These are phyloP conservation scores for Tetramitus jugosus DNA, from an alignment of 208 protist genomes.

Conservation along the genomic window DNA sequence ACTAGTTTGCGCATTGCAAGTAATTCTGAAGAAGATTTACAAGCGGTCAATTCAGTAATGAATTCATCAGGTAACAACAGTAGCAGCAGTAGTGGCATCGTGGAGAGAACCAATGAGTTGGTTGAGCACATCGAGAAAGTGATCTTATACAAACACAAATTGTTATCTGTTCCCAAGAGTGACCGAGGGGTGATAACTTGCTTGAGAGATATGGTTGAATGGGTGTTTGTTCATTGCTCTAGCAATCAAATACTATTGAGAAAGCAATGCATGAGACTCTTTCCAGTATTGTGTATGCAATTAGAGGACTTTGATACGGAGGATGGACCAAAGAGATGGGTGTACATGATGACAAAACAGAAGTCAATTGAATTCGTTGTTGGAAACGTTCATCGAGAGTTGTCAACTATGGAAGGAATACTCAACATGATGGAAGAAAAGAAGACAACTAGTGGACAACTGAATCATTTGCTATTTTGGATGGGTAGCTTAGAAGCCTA, in stretches of 20 bases:
- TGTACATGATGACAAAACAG: not conserved
- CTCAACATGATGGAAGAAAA: too few relatives aligned
- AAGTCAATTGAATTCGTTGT: not conserved
- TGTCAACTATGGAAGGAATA: too few relatives aligned
- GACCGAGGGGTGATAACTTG: conserved; percentile 35
- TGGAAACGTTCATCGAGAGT: too few relatives aligned
- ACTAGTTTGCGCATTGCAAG: conserved; percentile 38
- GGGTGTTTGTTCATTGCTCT: conserved; percentile 42
- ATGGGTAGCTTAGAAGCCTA: too few relatives aligned
- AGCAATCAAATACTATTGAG: conserved; percentile 29
- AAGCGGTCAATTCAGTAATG: conserved; percentile 11
- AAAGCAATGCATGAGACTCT: conserved; percentile 38
- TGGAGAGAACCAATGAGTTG: conserved; percentile 9
- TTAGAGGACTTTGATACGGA: conserved; percentile 30
- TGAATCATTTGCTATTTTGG: too few relatives aligned
- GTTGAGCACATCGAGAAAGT: conserved; percentile 23
- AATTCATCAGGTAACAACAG: not conserved
- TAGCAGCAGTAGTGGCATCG: not conserved
- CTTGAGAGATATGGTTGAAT: conserved; percentile 37
- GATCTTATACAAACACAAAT: conserved; percentile 21
- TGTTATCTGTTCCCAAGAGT: conserved; percentile 29
- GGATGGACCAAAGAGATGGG: conserved; percentile 22
- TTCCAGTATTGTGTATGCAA: conserved; percentile 22
- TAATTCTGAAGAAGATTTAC: conserved; percentile 28
- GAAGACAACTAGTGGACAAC: too few relatives aligned